A percentile compares a stretch with the other conserved stretches of the same genome.
These are phyloP conservation scores for Suhomyces maxii DNA, from an alignment of 1,139 yeast genomes.

Conservation along the genomic window DNA sequence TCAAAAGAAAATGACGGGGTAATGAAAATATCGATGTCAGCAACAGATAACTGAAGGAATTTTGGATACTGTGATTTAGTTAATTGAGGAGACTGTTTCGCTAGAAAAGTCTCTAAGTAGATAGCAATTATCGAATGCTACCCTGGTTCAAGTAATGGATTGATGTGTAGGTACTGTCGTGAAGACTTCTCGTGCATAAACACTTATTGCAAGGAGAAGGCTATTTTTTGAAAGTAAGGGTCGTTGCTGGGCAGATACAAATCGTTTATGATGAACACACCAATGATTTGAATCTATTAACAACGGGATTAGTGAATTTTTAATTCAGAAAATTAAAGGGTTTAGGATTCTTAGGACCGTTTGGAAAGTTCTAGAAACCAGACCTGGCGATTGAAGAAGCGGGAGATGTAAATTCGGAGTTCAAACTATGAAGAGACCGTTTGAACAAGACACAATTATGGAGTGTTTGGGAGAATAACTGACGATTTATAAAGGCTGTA, in stretches of 20 bases:
- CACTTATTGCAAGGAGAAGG: constrained; percentile 3
- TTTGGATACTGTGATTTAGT: constrained; percentile 8
- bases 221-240: not conserved
- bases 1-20: not conserved
- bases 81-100: constrained; percentile 6
- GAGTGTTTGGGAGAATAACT: not conserved
- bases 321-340: too few relatives aligned
- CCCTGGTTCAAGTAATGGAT: constrained; percentile 45
- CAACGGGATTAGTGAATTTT: not conserved
- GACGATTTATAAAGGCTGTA: not conserved
- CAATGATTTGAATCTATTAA: not conserved
- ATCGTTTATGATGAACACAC: not conserved
- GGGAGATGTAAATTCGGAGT: not conserved
- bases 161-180: constrained; percentile 36
- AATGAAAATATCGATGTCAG: constrained; percentile 14
- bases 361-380: too few relatives aligned
- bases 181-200: constrained; percentile 51
- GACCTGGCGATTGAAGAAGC: not conserved
- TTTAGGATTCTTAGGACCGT: too few relatives aligned
- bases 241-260: not conserved
- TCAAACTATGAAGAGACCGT: too few relatives aligned
- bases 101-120: constrained; percentile 8
- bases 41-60: constrained; percentile 13
- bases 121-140: constrained; percentile 25
- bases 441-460: not conserved